Percentiles rank a stretch among this genome's conserved stretches.
Evolutionary conservation across 345 rosid species (phyloP).

Genomic region (Cochlearia excelsa): DNA sequence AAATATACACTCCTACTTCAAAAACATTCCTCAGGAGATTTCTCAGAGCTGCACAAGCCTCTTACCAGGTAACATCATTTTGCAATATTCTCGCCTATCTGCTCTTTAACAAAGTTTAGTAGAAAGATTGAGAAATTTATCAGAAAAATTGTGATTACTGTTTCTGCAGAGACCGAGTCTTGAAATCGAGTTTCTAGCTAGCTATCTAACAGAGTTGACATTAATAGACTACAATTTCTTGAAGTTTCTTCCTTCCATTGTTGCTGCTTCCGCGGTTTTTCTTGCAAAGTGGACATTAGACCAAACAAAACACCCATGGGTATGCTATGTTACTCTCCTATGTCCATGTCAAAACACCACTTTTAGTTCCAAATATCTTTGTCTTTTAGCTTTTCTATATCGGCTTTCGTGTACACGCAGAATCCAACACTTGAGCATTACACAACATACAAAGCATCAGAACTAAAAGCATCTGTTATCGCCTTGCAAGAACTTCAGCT

Average conservation of each 20-base stretch:
- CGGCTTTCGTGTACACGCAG: conserved; percentile 31
- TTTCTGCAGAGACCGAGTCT: conserved; percentile 61
- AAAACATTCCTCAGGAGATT: conserved; percentile 92
- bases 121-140: conserved; percentile 22
- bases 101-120: conserved; percentile 11
- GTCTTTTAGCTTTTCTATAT: neutral
- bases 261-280: conserved; percentile 91
- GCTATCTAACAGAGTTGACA: conserved; percentile 79
- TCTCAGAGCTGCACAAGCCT: conserved; percentile 83
- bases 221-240: conserved; percentile 60
- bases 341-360: conserved; percentile 1
- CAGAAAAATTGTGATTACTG: conserved; percentile 10
- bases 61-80: conserved; percentile 48
- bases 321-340: conserved; percentile 35
- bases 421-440: conserved; percentile 82
- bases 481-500: conserved; percentile 68
- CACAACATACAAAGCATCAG: conserved; percentile 63
- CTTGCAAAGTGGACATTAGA: conserved; percentile 92
- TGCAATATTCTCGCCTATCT: conserved; percentile 10
- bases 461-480: conserved; percentile 55
- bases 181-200: conserved; percentile 74
- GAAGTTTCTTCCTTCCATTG: conserved; percentile 68
- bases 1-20: conserved; percentile 66
- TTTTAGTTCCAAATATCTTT: conserved; percentile 18
- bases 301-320: conserved; percentile 85